A percentile compares a stretch with the other conserved stretches of the same genome.
Evolutionary conservation across 371 early-diverging fungal species (phyloP).

Genomic region (Mortierella sp.): DNA sequence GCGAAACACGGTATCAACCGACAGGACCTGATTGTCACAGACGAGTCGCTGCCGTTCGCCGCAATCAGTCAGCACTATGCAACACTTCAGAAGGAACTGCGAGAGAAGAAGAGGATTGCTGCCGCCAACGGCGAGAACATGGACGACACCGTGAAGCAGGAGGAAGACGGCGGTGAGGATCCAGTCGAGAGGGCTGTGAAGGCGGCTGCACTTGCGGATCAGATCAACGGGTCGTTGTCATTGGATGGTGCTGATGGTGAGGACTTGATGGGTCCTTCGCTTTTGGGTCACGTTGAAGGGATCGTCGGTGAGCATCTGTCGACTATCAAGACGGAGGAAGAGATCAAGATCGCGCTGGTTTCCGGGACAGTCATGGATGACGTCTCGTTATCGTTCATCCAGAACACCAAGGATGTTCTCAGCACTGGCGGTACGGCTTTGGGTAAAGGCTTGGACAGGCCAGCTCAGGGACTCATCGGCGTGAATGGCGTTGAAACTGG

Average conservation of each 20-base stretch:
- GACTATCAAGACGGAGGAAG: not conserved
- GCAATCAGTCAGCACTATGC: conserved; percentile 45
- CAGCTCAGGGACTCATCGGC: not conserved
- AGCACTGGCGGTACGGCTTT: not conserved
- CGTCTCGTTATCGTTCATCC: not conserved
- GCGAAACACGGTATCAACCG: conserved; percentile 82
- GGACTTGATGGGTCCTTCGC: not conserved
- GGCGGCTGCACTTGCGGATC: conserved; percentile 20
- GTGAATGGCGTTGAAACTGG: not conserved
- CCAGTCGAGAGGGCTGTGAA: conserved; percentile 21
- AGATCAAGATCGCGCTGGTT: not conserved
- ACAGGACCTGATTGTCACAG: conserved; percentile 77
- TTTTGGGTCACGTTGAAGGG: not conserved
- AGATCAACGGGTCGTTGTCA: not conserved
- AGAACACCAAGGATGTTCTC: not conserved
- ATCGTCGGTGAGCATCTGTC: not conserved
- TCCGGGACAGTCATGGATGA: not conserved
- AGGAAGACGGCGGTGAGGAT: not conserved
- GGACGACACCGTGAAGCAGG: conserved; percentile 7
- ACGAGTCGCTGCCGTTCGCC: conserved; percentile 72
- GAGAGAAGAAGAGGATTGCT: conserved; percentile 20
- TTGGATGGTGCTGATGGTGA: not conserved
- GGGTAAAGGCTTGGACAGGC: not conserved
- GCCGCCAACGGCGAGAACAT: not conserved
- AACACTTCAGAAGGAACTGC: conserved; percentile 24